Evolutionary conservation across 495 filamentous ascomycete genomes (phyloP).

Genomic region (Penicillium antarcticum): DNA sequence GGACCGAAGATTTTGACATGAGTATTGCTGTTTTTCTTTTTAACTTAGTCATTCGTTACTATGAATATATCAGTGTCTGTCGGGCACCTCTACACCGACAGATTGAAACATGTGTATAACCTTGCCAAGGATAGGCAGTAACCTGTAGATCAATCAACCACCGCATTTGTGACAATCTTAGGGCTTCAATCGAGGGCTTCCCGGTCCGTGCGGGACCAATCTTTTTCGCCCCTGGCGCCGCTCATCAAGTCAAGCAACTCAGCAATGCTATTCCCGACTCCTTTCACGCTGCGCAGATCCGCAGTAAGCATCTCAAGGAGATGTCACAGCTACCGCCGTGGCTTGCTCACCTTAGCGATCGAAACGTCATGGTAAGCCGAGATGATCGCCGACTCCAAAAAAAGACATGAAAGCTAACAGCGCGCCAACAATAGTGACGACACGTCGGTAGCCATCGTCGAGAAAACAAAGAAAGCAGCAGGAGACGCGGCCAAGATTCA

Average conservation of each 20-base stretch:
- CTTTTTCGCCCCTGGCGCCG: conserved; percentile 21
- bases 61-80: background rate
- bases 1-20: conserved; percentile 18
- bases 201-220: conserved; percentile 29
- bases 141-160: conserved; percentile 1
- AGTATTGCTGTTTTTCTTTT: conserved; percentile 9
- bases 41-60: conserved; percentile 23
- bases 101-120: background rate
- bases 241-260: background rate
- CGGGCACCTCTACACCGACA: background rate
- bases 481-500: conserved; percentile 51
- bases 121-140: background rate
- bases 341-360: conserved; percentile 76
- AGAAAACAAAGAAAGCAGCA: conserved; percentile 41
- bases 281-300: conserved; percentile 21
- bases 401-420: conserved; percentile 8
- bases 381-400: background rate
- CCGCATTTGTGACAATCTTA: conserved; percentile 14
- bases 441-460: conserved; percentile 83
- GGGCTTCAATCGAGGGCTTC: conserved; percentile 24
- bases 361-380: conserved; percentile 76
- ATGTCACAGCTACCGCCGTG: conserved; percentile 23
- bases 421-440: conserved; percentile 64
- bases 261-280: conserved; percentile 27
- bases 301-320: conserved; percentile 6